Conservation (phyloP, 768 basidiomycete genomes). For the Multifurca ochricompacta region DNA sequence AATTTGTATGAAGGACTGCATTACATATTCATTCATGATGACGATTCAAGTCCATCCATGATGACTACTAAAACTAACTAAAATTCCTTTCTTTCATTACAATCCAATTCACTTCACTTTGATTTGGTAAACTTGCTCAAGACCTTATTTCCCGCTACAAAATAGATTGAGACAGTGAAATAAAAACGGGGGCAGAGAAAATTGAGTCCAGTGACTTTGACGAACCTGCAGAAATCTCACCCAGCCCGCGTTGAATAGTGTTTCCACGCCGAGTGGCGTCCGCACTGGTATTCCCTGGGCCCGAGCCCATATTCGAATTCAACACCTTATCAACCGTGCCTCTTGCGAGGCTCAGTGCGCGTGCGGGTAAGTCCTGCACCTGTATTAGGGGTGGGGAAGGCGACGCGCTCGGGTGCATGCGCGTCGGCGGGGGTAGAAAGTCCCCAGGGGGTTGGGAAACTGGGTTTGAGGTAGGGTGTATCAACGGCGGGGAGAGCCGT, state of each 20-base stretch:
- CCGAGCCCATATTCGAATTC: not conserved
- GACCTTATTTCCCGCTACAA: constrained; percentile 7
- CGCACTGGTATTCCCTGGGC: not conserved
- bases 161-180: not conserved
- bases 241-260: not conserved
- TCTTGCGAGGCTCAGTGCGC: constrained; percentile 14
- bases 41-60: no score
- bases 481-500: not conserved
- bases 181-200: not conserved
- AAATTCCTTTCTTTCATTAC: not conserved
- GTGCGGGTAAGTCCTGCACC: not conserved
- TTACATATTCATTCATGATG: no score
- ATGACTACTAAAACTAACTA: not conserved
- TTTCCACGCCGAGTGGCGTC: not conserved
- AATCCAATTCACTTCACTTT: not conserved
- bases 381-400: not conserved
- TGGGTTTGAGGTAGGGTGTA: not conserved
- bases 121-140: constrained; percentile 7
- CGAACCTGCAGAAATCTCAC: constrained; percentile 10
- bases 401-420: not conserved
- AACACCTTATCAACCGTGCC: not conserved
- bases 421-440: not conserved
- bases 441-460: not conserved
- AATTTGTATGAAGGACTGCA: no score
- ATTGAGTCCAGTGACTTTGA: no score